These are phyloP conservation scores for Stropharia rugosoannulata DNA, from an alignment of 768 basidiomycete species.

Conservation along the genomic window DNA sequence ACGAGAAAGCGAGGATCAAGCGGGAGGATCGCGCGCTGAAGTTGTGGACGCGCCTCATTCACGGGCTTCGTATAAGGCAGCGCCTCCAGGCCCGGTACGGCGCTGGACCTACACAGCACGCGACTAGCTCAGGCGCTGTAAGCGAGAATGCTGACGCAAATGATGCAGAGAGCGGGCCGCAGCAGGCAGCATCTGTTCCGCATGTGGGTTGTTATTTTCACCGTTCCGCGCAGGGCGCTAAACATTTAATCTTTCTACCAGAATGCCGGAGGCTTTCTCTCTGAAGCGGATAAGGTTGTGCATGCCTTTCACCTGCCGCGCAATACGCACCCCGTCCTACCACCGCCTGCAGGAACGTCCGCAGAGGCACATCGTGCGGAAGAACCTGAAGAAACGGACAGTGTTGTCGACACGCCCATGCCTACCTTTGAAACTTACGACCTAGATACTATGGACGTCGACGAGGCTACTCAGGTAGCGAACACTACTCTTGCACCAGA, in stretches of 20 bases:
- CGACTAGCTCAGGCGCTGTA: background rate
- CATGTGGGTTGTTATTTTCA: background rate
- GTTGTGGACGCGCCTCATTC: constrained; percentile 85
- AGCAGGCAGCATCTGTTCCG: constrained; percentile 15
- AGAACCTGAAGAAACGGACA: constrained; percentile 16
- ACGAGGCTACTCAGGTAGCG: constrained; percentile 26
- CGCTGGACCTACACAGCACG: constrained; percentile 17
- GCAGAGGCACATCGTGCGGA: background rate
- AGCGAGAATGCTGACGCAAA: constrained; percentile 12
- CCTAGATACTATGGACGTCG: constrained; percentile 37
- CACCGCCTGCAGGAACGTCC: constrained; percentile 8
- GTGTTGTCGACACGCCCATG: constrained; percentile 8
- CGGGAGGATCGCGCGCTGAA: constrained; percentile 79
- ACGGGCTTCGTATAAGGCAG: constrained; percentile 84
- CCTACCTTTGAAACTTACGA: constrained; percentile 33
- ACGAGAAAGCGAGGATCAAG: constrained; percentile 75
- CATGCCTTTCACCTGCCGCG: constrained; percentile 71
- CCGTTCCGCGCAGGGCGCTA: background rate
- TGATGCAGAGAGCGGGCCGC: constrained; percentile 10
- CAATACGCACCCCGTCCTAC: constrained; percentile 37
- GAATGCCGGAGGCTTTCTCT: constrained; percentile 57
- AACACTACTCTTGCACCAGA: constrained; percentile 10
- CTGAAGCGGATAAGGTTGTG: constrained; percentile 71
- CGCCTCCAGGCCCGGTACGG: constrained; percentile 81
- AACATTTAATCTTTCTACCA: constrained; percentile 17